phyloP scores from a whole-genome alignment of 495 filamentous ascomycete species.

The Amphirosellinia nigrospora region DNA sequence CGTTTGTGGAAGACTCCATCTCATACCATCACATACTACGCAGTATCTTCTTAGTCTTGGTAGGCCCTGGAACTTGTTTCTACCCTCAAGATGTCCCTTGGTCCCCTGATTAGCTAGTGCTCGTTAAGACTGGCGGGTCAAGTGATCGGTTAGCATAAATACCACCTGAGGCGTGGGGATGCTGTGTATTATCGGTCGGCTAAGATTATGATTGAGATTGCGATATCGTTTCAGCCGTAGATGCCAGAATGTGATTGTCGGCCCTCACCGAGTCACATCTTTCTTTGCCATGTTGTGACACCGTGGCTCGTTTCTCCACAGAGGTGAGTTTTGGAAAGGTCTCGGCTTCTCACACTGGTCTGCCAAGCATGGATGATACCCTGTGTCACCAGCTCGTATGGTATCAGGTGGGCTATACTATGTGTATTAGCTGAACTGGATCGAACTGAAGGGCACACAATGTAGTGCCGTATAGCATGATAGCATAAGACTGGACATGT shows the following conservation, averaged over 20 bases:
- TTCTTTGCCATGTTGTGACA: slow-evolving; percentile 10
- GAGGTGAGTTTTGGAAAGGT: no score
- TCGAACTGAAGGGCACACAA: slow-evolving; percentile 4
- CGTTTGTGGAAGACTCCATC: slow-evolving; percentile 9
- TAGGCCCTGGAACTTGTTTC: not conserved
- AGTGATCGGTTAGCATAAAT: slow-evolving; percentile 9
- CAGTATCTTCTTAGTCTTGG: not conserved
- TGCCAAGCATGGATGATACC: slow-evolving; percentile 22
- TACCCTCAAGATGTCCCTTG: not conserved
- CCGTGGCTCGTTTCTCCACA: slow-evolving; percentile 20
- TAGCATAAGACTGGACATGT: not conserved
- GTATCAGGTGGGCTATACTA: not conserved
- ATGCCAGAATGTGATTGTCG: slow-evolving; percentile 6
- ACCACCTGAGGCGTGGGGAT: not conserved
- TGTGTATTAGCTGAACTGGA: slow-evolving; percentile 1
- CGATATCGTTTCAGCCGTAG: slow-evolving; percentile 19
- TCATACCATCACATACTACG: not conserved
- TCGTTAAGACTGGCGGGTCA: not conserved
- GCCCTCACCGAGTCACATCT: slow-evolving; percentile 19
- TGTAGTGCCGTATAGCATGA: not conserved
- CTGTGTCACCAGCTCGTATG: not conserved
- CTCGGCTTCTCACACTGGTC: slow-evolving; percentile 16
- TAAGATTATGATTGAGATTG: slow-evolving; percentile 11
- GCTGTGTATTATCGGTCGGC: slow-evolving; percentile 3
- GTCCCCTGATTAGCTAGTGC: not conserved